Evolutionary conservation across 1,284 basidiomycete genomes (phyloP).

Genomic region (Ustilago lituana): DNA sequence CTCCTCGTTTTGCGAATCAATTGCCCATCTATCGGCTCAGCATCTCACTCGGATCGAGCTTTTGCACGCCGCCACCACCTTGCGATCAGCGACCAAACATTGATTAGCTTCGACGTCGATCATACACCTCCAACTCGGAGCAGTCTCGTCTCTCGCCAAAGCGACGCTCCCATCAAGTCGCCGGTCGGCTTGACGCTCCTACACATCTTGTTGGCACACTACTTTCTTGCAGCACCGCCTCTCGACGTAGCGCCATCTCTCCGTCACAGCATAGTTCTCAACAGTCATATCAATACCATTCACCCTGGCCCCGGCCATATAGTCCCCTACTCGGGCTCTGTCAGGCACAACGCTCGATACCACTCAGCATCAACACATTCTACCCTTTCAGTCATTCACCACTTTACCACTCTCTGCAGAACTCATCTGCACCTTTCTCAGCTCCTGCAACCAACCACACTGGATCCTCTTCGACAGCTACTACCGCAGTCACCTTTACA

Average conservation of each 20-base stretch:
- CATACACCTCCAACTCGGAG: too few relatives aligned
- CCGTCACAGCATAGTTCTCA: neutral
- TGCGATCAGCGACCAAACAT: too few relatives aligned
- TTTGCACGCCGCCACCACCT: too few relatives aligned
- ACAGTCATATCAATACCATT: neutral
- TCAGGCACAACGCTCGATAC: neutral
- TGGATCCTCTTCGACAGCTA: neutral
- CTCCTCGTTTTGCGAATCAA: too few relatives aligned
- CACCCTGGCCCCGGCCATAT: too few relatives aligned
- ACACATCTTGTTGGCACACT: neutral
- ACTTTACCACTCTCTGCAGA: too few relatives aligned
- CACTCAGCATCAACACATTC: neutral
- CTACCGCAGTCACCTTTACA: constrained; percentile 6
- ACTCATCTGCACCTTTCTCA: neutral
- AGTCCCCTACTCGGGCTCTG: too few relatives aligned
- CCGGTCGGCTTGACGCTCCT: constrained; percentile 17
- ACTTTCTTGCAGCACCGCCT: neutral
- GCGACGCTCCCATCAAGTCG: constrained; percentile 5
- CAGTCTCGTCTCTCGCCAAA: too few relatives aligned
- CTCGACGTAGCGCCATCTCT: neutral
- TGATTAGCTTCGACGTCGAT: too few relatives aligned
- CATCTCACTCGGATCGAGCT: too few relatives aligned
- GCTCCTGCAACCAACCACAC: neutral
- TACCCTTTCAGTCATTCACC: too few relatives aligned
- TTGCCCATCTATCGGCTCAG: too few relatives aligned